Evolutionary conservation across 495 filamentous ascomycete species (phyloP).

Genomic region (Xanthoparmelia taractica): DNA sequence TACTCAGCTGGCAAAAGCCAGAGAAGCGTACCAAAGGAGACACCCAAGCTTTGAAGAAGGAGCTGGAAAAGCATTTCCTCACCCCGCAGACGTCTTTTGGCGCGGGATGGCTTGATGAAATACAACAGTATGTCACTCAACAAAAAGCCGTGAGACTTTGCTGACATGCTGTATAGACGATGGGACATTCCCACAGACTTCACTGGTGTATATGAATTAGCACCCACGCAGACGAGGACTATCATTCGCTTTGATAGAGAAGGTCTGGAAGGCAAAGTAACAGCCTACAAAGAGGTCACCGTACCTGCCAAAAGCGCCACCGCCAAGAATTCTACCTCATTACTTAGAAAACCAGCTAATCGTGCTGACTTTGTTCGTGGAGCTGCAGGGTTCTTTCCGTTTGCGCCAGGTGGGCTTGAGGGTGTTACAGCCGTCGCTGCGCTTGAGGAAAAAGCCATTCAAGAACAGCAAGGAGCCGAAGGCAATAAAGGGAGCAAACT

Average conservation of each 20-base stretch:
- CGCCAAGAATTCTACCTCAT: slow-evolving; percentile 92
- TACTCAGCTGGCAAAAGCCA: slow-evolving; percentile 46
- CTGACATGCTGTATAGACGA: slow-evolving; percentile 42
- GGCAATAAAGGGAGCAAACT: slow-evolving; percentile 41
- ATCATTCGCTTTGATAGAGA: slow-evolving; percentile 87
- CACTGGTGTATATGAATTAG: slow-evolving; percentile 71
- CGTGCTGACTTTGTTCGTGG: slow-evolving; percentile 93
- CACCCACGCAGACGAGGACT: slow-evolving; percentile 85
- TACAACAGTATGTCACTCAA: slow-evolving; percentile 58
- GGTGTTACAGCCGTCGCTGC: slow-evolving; percentile 73
- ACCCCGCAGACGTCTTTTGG: slow-evolving; percentile 71
- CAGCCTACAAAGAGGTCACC: slow-evolving; percentile 90
- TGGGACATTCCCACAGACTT: slow-evolving; percentile 77
- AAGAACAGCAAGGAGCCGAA: slow-evolving; percentile 40
- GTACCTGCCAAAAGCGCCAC: slow-evolving; percentile 83
- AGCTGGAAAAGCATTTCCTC: slow-evolving; percentile 71
- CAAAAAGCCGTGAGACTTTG: neutral
- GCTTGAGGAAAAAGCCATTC: slow-evolving; percentile 55
- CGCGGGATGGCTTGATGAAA: slow-evolving; percentile 70
- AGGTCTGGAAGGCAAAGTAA: slow-evolving; percentile 87
- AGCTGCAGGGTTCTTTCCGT: slow-evolving; percentile 90
- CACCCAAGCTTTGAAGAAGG: slow-evolving; percentile 51
- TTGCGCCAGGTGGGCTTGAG: slow-evolving; percentile 86
- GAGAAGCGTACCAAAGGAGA: slow-evolving; percentile 51
- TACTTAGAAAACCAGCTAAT: slow-evolving; percentile 77